Base-by-base conservation (phyloP, 805 yeast genomes). In the Wickerhamomyces subpelliculosus region DNA sequence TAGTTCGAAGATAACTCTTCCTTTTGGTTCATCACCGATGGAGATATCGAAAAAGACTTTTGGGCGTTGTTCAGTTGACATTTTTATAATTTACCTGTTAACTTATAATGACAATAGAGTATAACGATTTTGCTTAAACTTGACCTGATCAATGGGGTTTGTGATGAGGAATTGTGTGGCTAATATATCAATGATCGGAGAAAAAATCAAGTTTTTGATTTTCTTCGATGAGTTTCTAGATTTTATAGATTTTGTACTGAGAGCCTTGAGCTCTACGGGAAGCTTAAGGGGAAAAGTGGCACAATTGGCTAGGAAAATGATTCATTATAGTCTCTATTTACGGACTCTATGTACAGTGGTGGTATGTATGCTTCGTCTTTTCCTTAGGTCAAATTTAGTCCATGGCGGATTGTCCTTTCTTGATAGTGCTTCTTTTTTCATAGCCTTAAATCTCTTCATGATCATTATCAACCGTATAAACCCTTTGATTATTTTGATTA, bases 11-110 rank as follows among this genome's bases (percentile, higher is more conserved):
- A 80, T 82, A 32, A 84, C 72, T 52, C 95, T 77, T 26, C 97
- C 97, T 40, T 73, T 70, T 4, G 75, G 65, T 40, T 65, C 70
- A 19, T 75, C 84, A 36, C 83, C 90, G 46, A 86, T 78, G 8
- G 89, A 62, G 48, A 90, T 70, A 54, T 90, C 96, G 48, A 90
- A 80, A 57, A 61, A 88, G 13, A 83, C 84, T 60, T 75, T 81
- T 38, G 81, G 61, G 42, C 62, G 57, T 20, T 24, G 11, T 25
- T 31, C 26, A 19, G 36, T 18, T 6, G 32, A 14, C 32, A 29
- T 29, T 25, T 6, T 25, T 10, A 5, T 7, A 13, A 13, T 13
- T 6, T 25, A 7, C 8, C 6, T 7, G 23, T 21, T 6, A 7
- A 21, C 9, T 21, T 21, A 21, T 21, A 6, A 7, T 21, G 23